phyloP scores from a whole-genome alignment of 2,329 filamentous ascomycete genomes.

The Trichoderma brevicompactum region DNA sequence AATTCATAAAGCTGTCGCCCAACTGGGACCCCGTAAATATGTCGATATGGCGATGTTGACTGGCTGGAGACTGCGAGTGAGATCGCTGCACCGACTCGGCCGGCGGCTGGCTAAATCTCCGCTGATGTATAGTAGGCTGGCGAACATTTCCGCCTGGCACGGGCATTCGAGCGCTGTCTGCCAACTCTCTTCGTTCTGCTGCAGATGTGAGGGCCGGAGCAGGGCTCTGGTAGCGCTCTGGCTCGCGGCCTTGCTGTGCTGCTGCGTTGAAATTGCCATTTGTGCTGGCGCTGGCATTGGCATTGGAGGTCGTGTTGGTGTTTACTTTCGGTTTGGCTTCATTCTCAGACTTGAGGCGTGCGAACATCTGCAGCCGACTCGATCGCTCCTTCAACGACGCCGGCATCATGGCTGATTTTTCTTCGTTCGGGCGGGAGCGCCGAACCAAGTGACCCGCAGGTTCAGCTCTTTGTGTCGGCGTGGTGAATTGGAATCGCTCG shows the following conservation, averaged over 20 bases:
- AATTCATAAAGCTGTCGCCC: conserved; percentile 47
- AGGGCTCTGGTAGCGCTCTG: conserved; percentile 33
- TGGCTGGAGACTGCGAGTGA: conserved; percentile 24
- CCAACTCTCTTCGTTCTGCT: conserved; percentile 38
- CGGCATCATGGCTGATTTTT: conserved; percentile 35
- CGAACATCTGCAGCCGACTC: conserved; percentile 41
- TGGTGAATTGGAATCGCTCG: background rate
- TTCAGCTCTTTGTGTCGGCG: background rate
- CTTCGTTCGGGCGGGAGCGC: background rate
- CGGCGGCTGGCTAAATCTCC: conserved; percentile 36
- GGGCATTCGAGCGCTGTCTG: conserved; percentile 44
- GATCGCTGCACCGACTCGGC: conserved; percentile 34
- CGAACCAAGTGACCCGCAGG: background rate
- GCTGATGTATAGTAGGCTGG: conserved; percentile 37
- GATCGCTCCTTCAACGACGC: conserved; percentile 40
- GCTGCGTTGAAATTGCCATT: conserved; percentile 30
- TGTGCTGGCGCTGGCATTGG: background rate
- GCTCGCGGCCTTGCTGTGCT: conserved; percentile 31
- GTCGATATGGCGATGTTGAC: conserved; percentile 32
- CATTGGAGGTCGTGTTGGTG: background rate
- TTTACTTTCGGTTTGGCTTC: conserved; percentile 27
- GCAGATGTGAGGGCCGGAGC: conserved; percentile 29
- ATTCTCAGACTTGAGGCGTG: conserved; percentile 36
- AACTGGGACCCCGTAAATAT: conserved; percentile 48
- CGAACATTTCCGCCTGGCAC: conserved; percentile 40